These are phyloP conservation scores for Chernovozyma aurita DNA, from an alignment of 1,139 yeast species.

Conservation along the genomic window DNA sequence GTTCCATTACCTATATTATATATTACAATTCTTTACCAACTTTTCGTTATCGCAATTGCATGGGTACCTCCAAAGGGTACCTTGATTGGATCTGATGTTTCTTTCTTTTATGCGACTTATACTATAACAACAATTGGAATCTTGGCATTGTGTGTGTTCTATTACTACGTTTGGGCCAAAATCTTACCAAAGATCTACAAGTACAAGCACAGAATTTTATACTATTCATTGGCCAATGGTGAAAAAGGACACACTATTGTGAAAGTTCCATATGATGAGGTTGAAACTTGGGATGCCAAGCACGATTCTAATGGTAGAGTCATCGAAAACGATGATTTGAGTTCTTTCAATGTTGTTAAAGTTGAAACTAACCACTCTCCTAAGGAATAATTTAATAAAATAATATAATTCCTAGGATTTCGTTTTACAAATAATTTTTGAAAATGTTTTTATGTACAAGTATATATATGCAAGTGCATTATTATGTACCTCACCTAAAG, in stretches of 20 bases:
- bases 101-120: slow-evolving; percentile 27
- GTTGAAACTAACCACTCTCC: not conserved
- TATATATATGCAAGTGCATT: too few species aligned
- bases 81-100: slow-evolving; percentile 32
- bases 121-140: slow-evolving; percentile 27
- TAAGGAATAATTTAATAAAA: too few species aligned
- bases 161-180: slow-evolving; percentile 33
- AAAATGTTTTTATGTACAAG: too few species aligned
- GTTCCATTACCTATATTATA: slow-evolving; percentile 28
- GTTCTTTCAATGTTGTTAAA: slow-evolving; percentile 7
- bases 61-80: slow-evolving; percentile 32
- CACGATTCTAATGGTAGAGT: slow-evolving; percentile 15
- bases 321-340: slow-evolving; percentile 3
- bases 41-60: slow-evolving; percentile 34
- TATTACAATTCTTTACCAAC: slow-evolving; percentile 25
- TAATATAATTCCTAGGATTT: too few species aligned
- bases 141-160: slow-evolving; percentile 23
- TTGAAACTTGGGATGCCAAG: slow-evolving; percentile 29
- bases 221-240: slow-evolving; percentile 30
- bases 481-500: too few species aligned
- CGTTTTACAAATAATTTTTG: too few species aligned
- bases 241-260: slow-evolving; percentile 37
- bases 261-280: slow-evolving; percentile 25
- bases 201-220: slow-evolving; percentile 27
- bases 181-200: slow-evolving; percentile 30